Conservation (phyloP, 768 basidiomycete genomes). For the Serendipita sp. region DNA sequence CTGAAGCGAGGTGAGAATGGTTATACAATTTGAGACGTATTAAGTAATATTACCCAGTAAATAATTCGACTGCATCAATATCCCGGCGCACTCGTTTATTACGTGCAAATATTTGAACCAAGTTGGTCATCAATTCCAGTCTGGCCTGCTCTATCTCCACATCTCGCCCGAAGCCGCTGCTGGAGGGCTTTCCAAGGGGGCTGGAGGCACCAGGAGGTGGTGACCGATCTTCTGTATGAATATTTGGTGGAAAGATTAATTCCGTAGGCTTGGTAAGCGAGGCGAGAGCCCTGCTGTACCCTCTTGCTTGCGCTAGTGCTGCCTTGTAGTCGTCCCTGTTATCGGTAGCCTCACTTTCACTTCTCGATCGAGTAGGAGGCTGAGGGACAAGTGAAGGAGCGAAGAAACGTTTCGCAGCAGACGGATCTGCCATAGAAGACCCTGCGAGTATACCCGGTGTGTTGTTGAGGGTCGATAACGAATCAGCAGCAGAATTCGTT, state of each 20-base stretch:
- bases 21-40: not conserved
- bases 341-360: not conserved
- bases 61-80: conserved; percentile 46
- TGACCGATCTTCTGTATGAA: not conserved
- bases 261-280: not conserved
- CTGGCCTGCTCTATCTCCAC: conserved; percentile 36
- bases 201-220: conserved; percentile 6
- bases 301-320: not conserved
- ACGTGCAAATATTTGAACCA: conserved; percentile 50
- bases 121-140: conserved; percentile 44
- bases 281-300: not conserved
- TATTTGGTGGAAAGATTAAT: not conserved
- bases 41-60: conserved; percentile 48
- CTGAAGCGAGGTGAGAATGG: conserved; percentile 25
- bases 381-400: not conserved
- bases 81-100: conserved; percentile 66
- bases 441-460: not conserved
- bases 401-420: not conserved
- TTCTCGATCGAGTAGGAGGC: not conserved
- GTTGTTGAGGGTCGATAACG: not conserved
- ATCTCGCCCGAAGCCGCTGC: conserved; percentile 1
- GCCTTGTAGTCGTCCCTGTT: not conserved
- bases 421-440: not conserved
- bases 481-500: not conserved
- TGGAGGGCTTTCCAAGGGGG: conserved; percentile 6